Conservation (phyloP, 306 rosid genomes). For the Acmispon strigosus region DNA sequence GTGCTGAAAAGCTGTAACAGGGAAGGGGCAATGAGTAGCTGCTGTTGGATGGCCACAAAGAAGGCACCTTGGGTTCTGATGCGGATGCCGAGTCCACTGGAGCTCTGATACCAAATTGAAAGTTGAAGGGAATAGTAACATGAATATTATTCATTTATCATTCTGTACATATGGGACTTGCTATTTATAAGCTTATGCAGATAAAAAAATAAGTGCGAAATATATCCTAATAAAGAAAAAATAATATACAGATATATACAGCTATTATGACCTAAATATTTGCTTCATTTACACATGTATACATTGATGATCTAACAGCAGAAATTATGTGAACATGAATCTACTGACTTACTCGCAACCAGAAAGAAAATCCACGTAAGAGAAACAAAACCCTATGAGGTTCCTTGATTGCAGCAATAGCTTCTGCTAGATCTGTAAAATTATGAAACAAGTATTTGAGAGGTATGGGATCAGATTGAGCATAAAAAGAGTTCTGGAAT, state of each 20-base stretch:
- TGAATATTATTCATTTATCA: no score
- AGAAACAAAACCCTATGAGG: slow-evolving; percentile 39
- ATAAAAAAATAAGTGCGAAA: no score
- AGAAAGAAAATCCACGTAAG: slow-evolving; percentile 71
- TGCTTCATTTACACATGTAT: neutral
- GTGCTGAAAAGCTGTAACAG: no score
- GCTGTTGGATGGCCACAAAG: no score
- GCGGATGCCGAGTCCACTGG: no score
- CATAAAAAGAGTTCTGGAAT: neutral
- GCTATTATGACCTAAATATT: neutral
- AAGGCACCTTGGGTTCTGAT: no score
- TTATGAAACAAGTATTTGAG: slow-evolving; percentile 11
- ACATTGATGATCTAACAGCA: neutral
- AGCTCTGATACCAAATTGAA: no score
- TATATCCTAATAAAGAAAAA: neutral
- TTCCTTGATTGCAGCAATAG: slow-evolving; percentile 31
- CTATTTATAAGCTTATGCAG: no score
- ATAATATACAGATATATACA: neutral
- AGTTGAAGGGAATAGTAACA: no score
- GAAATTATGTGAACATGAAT: slow-evolving; percentile 15
- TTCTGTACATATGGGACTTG: no score
- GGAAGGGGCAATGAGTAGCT: no score
- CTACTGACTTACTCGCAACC: slow-evolving; percentile 53
- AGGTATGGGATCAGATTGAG: neutral
- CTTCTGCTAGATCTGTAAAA: slow-evolving; percentile 45